Conservation (phyloP, 148 eudicot species). For the Agrostemma githago region DNA sequence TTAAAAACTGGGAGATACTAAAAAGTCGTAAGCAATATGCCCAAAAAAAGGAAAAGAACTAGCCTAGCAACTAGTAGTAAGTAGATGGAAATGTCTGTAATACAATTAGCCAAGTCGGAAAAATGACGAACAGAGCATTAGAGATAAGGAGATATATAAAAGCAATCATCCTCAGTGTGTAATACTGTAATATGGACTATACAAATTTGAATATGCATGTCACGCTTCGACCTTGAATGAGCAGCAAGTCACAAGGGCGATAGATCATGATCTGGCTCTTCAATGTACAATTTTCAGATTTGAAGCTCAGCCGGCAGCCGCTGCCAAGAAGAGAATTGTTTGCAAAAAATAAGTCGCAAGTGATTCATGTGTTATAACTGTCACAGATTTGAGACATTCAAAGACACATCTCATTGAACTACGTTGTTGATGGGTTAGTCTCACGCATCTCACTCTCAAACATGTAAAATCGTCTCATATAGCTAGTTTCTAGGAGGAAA, state of each 20-base stretch:
- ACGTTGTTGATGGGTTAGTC: too few relatives aligned
- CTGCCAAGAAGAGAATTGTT: neutral
- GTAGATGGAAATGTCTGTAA: constrained; percentile 2
- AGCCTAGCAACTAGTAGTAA: constrained; percentile 9
- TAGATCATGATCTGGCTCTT: constrained; percentile 9
- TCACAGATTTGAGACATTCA: neutral
- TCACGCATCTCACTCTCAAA: too few relatives aligned
- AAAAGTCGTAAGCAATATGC: constrained; percentile 4
- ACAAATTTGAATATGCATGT: constrained; percentile 15
- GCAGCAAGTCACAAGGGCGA: neutral
- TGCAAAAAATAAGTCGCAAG: neutral
- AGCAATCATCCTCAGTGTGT: constrained; percentile 4
- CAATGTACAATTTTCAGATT: neutral
- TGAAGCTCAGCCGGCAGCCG: neutral
- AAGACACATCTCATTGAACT: neutral
- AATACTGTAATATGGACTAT: constrained; percentile 9
- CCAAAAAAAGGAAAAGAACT: neutral
- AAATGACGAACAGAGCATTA: neutral
- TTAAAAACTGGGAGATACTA: constrained; percentile 8
- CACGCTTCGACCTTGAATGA: neutral
- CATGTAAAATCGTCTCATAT: too few relatives aligned
- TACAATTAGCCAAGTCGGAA: constrained; percentile 3
- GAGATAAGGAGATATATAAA: neutral
- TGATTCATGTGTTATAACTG: neutral
- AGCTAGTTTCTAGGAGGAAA: too few relatives aligned